A percentile compares a stretch with the other conserved stretches of the same genome.
These are phyloP conservation scores for Suillus placidus DNA, from an alignment of 768 basidiomycete species.

Conservation along the genomic window DNA sequence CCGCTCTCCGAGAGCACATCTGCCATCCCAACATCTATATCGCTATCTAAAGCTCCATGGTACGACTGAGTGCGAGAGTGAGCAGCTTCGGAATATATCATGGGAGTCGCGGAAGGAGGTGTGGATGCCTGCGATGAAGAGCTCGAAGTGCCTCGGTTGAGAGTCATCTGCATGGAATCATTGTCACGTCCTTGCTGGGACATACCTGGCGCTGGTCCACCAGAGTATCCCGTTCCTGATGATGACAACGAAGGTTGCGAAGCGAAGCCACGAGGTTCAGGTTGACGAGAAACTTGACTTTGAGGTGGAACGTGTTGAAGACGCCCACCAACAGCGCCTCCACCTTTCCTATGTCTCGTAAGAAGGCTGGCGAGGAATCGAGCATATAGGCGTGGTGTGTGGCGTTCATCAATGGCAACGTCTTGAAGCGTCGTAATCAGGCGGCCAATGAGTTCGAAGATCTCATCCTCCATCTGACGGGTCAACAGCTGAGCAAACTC, in stretches of 20 bases:
- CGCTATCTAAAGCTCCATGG: neutral
- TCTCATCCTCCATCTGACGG: slow-evolving; percentile 63
- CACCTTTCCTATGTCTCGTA: slow-evolving; percentile 68
- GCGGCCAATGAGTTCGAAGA: slow-evolving; percentile 70
- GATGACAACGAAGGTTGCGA: slow-evolving; percentile 35
- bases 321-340: slow-evolving; percentile 54
- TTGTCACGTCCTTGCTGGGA: slow-evolving; percentile 22
- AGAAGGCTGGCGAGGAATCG: slow-evolving; percentile 77
- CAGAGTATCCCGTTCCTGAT: slow-evolving; percentile 25
- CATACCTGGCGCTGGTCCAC: slow-evolving; percentile 17
- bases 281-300: slow-evolving; percentile 29
- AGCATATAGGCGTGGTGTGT: slow-evolving; percentile 79
- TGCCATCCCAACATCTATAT: slow-evolving; percentile 27
- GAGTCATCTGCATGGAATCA: slow-evolving; percentile 37
- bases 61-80: slow-evolving; percentile 42
- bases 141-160: neutral
- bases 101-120: neutral
- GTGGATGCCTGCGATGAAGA: neutral
- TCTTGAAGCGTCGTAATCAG: slow-evolving; percentile 74
- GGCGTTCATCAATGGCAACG: slow-evolving; percentile 79
- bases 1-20: slow-evolving; percentile 45
- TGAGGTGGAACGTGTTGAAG: slow-evolving; percentile 54
- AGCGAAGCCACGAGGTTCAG: slow-evolving; percentile 17
- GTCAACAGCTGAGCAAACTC: slow-evolving; percentile 67
- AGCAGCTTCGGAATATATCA: slow-evolving; percentile 40